Base-by-base conservation (phyloP, 257 asterid species). In the Leonotis leonurus region DNA sequence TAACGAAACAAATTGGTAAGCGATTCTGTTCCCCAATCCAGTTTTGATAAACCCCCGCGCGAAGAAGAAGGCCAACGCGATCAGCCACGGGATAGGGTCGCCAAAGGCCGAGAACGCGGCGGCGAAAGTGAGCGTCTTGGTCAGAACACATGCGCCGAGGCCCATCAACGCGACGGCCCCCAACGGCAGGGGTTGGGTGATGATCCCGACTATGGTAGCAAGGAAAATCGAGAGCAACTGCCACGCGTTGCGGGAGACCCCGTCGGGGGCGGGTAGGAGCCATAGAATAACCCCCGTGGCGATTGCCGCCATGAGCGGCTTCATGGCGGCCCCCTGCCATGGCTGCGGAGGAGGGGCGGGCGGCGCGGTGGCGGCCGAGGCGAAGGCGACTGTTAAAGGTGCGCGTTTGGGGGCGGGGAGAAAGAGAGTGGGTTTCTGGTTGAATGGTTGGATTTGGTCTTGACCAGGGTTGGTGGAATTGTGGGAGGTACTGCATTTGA, bases 31-130 rank as follows among this genome's bases (percentile, higher is more conserved):
- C 0, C 99, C 96, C 41, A 92, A 76, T 5, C 99, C 99, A 2
- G 97, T 92, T 35, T 92, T 89, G 30, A 92, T 92, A 56, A 92
- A 92, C 49, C 99, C 99, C 22, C 99, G 71, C 0, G 99, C 97
- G 39, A 92, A 92, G 62, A 92, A 92, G 83, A 92, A 92, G 0
- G 97, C 99, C 4, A 92, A 73, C 0, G 99, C 99, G 49, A 92
- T 92, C 46, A 92, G 29, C 97, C 99, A 92, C 3, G 99, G 99
- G 3, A 92, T 89, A 0, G 99, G 99, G 53, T 92, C 99, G 0
- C 99, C 97, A 22, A 92, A 92, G 1, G 99, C 99, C 6, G 99
- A 92, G 49, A 92, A 92, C 0, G 97, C 97, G 13, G 89, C 95
- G 7, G 96, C 90, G 62, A 92, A 92, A 0, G 96, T 81, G 0